Base-by-base conservation (phyloP, 78 protist genomes). In the Dictyostelium brefeldianum region DNA sequence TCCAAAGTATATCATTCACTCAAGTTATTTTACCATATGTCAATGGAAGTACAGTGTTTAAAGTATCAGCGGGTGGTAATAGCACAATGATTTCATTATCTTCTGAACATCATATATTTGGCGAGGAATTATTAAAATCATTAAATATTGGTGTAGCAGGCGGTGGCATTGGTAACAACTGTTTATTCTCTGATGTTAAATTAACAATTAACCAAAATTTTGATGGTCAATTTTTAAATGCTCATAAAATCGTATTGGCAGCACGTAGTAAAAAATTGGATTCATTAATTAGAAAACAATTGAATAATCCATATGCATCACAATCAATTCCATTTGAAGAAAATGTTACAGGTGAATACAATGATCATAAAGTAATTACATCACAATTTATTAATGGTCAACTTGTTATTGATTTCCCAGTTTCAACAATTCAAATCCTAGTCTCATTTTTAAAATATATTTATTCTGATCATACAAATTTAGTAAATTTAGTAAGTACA, bases 11-110 rank as follows among this genome's bases (percentile, higher is more conserved):
- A 11, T 62, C 70, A 62, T 62, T 62, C 11, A 62, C 70, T 11
- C 14, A 62, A 62, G 4, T 62, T 11, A 29, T 27, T 70, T 85
- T 18, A 5, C 54, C 17, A 43, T 18, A 17, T 36, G 43, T 36
- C 69, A 6, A 36, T 18, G 43, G 70, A 1, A 22, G 18, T 3
- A 56, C 17, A 3, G 83, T 77, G 0, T 78, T 87, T 11, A 87
- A 87, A 80, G 79, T 87, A 12, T 69, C 53, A 9, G 93, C 93
- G 0, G 93, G 92, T 51, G 41, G 57, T 8, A 64, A 87, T 31
- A 43, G 47, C 2, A 59, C 85, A 31, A 48, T 87, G 69, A 11
- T 87, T 8, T 74, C 84, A 25, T 70, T 87, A 2, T 65, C 93
- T 4, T 46, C 53, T 29, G 93, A 70, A 18, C 84, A 78, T 64